Percentiles rank a stretch among this genome's conserved stretches.
Conservation (phyloP, 129 eudicot genomes). For the Pittosporum tobira region DNA sequence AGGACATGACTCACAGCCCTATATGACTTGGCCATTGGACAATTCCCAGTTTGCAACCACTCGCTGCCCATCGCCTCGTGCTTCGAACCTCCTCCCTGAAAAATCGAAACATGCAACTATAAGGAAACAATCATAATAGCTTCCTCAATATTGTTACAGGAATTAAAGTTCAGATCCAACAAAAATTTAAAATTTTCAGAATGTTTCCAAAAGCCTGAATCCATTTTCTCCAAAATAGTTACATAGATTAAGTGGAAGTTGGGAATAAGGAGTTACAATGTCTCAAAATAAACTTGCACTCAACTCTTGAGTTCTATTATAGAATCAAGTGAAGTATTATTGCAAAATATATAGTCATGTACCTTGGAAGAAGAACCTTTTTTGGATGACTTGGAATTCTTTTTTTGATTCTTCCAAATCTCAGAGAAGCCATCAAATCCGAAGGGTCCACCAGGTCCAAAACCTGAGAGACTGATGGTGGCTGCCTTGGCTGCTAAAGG, state of each 20-base stretch:
- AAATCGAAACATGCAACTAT: not conserved
- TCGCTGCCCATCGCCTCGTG: slow-evolving; percentile 83
- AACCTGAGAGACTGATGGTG: slow-evolving; percentile 78
- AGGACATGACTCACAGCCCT: slow-evolving; percentile 70
- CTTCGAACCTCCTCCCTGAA: slow-evolving; percentile 45
- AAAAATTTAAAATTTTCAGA: no score
- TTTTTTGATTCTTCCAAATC: slow-evolving; percentile 66
- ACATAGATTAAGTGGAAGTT: no score
- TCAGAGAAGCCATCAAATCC: slow-evolving; percentile 72
- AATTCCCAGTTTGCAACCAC: slow-evolving; percentile 85
- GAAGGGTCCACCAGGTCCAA: slow-evolving; percentile 64
- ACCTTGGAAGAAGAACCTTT: slow-evolving; percentile 64
- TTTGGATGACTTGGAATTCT: slow-evolving; percentile 49
- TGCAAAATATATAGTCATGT: not conserved
- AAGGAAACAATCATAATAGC: not conserved
- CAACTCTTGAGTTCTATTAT: not conserved
- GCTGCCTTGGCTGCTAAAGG: slow-evolving; percentile 97
- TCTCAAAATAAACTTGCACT: not conserved
- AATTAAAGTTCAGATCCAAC: not conserved
- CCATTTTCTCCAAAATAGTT: no score
- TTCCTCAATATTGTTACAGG: not conserved
- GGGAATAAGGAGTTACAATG: no score
- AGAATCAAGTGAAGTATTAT: not conserved
- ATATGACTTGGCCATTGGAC: slow-evolving; percentile 93
- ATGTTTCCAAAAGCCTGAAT: no score